These are phyloP conservation scores for Cyclotella cryptica DNA, from an alignment of 108 stramenopile species.

Conservation along the genomic window DNA sequence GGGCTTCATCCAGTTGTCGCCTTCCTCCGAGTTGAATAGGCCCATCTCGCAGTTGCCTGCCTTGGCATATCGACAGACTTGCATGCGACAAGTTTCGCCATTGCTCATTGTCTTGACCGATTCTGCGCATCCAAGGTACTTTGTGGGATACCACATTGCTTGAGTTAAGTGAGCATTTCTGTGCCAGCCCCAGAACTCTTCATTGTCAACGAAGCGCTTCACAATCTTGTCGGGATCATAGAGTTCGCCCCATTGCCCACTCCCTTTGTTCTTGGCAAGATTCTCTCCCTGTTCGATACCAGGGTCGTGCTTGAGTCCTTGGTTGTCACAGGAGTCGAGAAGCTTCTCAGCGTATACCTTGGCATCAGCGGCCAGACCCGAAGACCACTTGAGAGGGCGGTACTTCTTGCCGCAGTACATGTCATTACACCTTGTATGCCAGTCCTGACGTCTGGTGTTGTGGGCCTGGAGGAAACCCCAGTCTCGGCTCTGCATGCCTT, in stretches of 20 bases:
- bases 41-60: conserved; percentile 40
- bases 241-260: conserved; percentile 21
- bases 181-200: conserved; percentile 34
- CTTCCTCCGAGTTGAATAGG: background rate
- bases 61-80: conserved; percentile 45
- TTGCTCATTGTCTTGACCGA: conserved; percentile 25
- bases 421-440: conserved; percentile 8
- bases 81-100: conserved; percentile 31
- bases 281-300: conserved; percentile 38
- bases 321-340: conserved; percentile 34
- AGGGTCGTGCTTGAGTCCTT: conserved; percentile 43
- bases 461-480: conserved; percentile 40
- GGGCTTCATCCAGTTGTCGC: conserved; percentile 29
- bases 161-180: conserved; percentile 49
- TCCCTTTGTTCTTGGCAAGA: conserved; percentile 23
- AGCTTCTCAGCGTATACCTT: conserved; percentile 33
- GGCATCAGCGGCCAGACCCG: conserved; percentile 29
- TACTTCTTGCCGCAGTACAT: conserved; percentile 3
- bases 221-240: conserved; percentile 47
- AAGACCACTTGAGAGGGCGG: conserved; percentile 36
- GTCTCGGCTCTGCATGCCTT: conserved; percentile 33
- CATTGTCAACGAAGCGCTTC: conserved; percentile 41
- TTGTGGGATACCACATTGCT: conserved; percentile 29
- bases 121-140: conserved; percentile 41
- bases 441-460: conserved; percentile 32